These are phyloP conservation scores for Chalciporus sphaerocephalus DNA, from an alignment of 768 basidiomycete genomes.

Conservation along the genomic window DNA sequence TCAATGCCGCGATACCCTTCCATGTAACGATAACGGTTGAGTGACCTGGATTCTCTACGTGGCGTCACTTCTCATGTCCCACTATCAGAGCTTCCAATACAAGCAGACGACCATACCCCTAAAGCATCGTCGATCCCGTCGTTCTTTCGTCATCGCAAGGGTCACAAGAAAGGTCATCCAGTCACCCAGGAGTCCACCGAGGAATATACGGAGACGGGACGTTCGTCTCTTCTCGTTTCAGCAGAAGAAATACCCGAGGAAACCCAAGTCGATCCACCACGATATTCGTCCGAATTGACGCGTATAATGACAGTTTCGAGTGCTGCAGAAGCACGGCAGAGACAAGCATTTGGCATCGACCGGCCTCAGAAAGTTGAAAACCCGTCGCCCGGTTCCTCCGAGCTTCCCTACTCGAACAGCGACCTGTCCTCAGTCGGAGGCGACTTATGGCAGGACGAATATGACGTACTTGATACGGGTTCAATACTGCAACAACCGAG, in stretches of 20 bases:
- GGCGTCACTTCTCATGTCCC: slow-evolving; percentile 6
- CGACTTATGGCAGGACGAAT: slow-evolving; percentile 39
- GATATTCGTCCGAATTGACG: slow-evolving; percentile 29
- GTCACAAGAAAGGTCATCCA: not conserved
- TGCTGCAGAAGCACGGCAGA: slow-evolving; percentile 42
- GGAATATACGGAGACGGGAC: slow-evolving; percentile 7
- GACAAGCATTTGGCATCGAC: slow-evolving; percentile 50
- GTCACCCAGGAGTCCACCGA: not conserved
- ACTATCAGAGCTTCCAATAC: slow-evolving; percentile 3
- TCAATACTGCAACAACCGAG: slow-evolving; percentile 26
- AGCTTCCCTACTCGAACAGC: slow-evolving; percentile 41
- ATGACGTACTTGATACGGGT: slow-evolving; percentile 25
- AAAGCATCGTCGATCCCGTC: slow-evolving; percentile 5
- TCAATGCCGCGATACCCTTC: slow-evolving; percentile 3
- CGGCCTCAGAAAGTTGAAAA: slow-evolving; percentile 31
- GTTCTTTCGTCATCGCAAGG: slow-evolving; percentile 6
- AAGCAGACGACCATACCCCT: slow-evolving; percentile 20
- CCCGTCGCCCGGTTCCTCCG: slow-evolving; percentile 1
- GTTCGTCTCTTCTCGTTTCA: slow-evolving; percentile 10
- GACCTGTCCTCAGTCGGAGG: slow-evolving; percentile 42
- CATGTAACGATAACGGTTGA: slow-evolving; percentile 9
- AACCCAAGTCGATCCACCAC: not conserved
- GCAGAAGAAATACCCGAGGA: slow-evolving; percentile 13
- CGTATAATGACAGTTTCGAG: slow-evolving; percentile 26
- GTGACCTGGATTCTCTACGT: not conserved